A percentile compares a stretch with the other conserved stretches of the same genome.
phyloP scores from a whole-genome alignment of 805 yeast species.

The Sugiyamaella mastotermitis region DNA sequence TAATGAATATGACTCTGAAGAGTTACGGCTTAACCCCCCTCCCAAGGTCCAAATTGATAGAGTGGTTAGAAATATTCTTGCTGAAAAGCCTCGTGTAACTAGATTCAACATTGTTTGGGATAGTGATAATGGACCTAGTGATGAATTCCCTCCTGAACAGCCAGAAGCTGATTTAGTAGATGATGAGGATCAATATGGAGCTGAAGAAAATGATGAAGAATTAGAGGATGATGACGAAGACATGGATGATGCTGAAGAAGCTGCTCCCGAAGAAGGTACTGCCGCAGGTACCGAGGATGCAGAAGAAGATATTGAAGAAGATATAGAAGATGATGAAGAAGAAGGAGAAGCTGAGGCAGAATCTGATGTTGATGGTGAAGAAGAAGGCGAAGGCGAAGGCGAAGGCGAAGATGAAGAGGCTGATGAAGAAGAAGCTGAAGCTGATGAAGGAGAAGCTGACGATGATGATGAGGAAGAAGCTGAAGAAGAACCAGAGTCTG shows the following conservation, averaged over 20 bases:
- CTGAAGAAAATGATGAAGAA: conserved; percentile 33
- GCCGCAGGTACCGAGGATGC: conserved; percentile 38
- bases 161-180: conserved; percentile 57
- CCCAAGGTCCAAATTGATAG: conserved; percentile 88
- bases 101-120: conserved; percentile 92
- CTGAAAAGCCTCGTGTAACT: conserved; percentile 97
- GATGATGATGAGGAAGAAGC: conserved; percentile 42
- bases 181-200: conserved; percentile 45
- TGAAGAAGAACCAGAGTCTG: too few species aligned
- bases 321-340: conserved; percentile 29
- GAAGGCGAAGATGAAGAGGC: conserved; percentile 17
- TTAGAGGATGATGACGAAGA: conserved; percentile 16
- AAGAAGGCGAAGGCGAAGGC: conserved; percentile 8
- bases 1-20: conserved; percentile 93
- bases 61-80: conserved; percentile 88
- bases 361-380: conserved; percentile 20
- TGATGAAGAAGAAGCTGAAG: conserved; percentile 13
- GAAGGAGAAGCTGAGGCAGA: conserved; percentile 29
- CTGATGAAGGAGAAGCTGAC: conserved; percentile 40
- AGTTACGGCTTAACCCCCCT: conserved; percentile 89
- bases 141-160: conserved; percentile 65
- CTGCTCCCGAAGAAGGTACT: conserved; percentile 41
- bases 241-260: conserved; percentile 33
- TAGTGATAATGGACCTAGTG: not conserved
- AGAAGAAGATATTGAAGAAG: conserved; percentile 34